Base-by-base conservation (phyloP, 2,329 filamentous ascomycete species). In the Coniochaeta ligniaria region DNA sequence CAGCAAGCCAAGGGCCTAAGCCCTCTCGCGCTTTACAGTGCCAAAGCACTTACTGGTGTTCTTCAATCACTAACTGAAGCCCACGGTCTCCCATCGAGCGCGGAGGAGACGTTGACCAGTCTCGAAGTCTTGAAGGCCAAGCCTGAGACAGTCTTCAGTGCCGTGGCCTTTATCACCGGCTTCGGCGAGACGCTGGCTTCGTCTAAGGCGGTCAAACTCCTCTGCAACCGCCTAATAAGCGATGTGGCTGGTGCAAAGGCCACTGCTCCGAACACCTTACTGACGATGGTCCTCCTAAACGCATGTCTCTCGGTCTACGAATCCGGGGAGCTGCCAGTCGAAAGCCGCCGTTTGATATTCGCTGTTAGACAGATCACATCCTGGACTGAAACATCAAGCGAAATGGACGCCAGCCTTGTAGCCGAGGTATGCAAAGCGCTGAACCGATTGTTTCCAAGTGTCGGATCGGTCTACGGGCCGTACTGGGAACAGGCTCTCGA, bases 381-480 rank as follows among this genome's bases (percentile, higher is more conserved):
- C 9, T 93, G 90, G 84, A 76, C 93, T 0, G 82, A 87, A 16
- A 78, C 78, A 0, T 70, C 76, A 0, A 74, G 80, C 17, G 72
- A 74, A 1, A 62, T 83, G 1, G 73, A 78, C 24, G 68, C 73
- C n/a, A 72, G 73, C 60, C 64, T 83, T n/a, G 71, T 76, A 62
- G 70, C 80, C 33, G 75, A 84, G 75, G 73, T 81, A 63, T 83
- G 85, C 70, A 75, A 86, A 67, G 79, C 78, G 62, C 69, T 91
- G 59, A 76, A 83, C 1, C 74, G 78, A 3, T 76, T 96, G 3
- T 73, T 97, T 0, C 90, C 91, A 1, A 83, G 83, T 45, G 88
- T 97, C 66, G 83, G 85, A 61, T 89, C 92, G 55, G 86, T 96
- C 1, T 97, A 96, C 67, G 95, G 94, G 0, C 85, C 90, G 0